Base-by-base conservation (phyloP, 2,329 filamentous ascomycete species). In the Lasiodiplodia citricola region DNA sequence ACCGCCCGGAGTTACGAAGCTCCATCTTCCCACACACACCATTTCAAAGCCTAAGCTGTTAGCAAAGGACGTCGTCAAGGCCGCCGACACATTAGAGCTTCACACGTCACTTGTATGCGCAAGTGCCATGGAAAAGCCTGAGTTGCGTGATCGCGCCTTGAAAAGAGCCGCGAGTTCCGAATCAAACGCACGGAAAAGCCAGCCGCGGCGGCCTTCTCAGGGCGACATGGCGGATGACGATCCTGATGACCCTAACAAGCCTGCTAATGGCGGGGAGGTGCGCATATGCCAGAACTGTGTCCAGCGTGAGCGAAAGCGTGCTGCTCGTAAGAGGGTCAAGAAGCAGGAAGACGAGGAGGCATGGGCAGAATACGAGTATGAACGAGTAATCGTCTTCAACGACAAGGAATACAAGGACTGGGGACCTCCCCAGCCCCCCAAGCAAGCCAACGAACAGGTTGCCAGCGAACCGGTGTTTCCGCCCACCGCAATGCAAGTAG, bases 1-100 rank as follows among this genome's bases (percentile, higher is more conserved):
- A 57, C 94, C 94, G 1, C 82, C 86, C 0, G 91, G 91, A 13
- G 88, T 94, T 68, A 92, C 91, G 71, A 93, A 91, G 77, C 83
- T 98, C 63, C 94, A 96, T 75, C 87, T 99, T 18, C 96, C 95
- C 4, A 89, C 91, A 3, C 91, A 97, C 77, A 96, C 93, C 0
- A 96, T 99, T 67, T 96, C 94, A 23, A 98, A 98, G 78, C 92
- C 94, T 7, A 98, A 98, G 80, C 86, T 97, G 28, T 86, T 97
- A 55, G 89, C 92, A 2, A 96, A 94, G 74, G 88, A 91, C 2
- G 87, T 90, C 3, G 86, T 88, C 47, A 88, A 87, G 41, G 86
- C 88, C 2, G 85, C 90, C 7, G 93, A 96, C 72, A 94, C 88
- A 68, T 85, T 95, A 37, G 94, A 95, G 81, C 83, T 97, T 57